A percentile compares a stretch with the other conserved stretches of the same genome.
These are phyloP conservation scores for Suhomyces emberorum DNA, from an alignment of 805 yeast species.

Conservation along the genomic window DNA sequence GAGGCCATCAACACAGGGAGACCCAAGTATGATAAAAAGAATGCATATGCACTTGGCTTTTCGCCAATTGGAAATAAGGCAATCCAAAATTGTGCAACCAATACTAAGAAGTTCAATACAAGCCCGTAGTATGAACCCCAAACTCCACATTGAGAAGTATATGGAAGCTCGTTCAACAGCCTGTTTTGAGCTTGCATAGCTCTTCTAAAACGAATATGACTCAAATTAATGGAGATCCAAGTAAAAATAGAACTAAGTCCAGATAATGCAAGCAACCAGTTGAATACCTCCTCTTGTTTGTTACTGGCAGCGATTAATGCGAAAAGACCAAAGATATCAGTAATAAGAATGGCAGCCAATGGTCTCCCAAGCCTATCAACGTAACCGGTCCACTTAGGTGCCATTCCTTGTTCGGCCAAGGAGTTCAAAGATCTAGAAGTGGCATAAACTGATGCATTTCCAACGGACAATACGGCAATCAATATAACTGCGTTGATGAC, in stretches of 20 bases:
- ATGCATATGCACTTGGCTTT: constrained; percentile 26
- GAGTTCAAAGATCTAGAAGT: constrained; percentile 64
- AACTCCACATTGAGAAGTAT: constrained; percentile 48
- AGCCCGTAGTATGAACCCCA: constrained; percentile 54
- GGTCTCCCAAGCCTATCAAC: constrained; percentile 70
- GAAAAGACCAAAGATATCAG: constrained; percentile 54
- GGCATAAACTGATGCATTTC: constrained; percentile 66
- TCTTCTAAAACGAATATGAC: constrained; percentile 59
- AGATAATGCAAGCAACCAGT: constrained; percentile 64
- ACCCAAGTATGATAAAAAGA: constrained; percentile 32
- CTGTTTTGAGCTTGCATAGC: constrained; percentile 57
- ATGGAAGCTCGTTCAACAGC: constrained; percentile 46
- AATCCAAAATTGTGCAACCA: constrained; percentile 64
- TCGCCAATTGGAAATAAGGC: constrained; percentile 58
- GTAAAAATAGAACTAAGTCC: constrained; percentile 61
- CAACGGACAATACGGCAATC: constrained; percentile 67
- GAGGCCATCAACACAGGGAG: constrained; percentile 28
- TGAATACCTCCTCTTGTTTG: constrained; percentile 52
- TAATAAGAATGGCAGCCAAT: constrained; percentile 48
- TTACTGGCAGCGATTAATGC: constrained; percentile 56
- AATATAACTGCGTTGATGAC: constrained; percentile 66
- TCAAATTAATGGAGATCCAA: constrained; percentile 58
- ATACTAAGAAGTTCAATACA: constrained; percentile 45
- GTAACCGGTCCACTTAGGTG: constrained; percentile 56
- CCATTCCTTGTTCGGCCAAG: constrained; percentile 59